Percentiles rank a stretch among this genome's conserved stretches.
phyloP scores from a whole-genome alignment of 148 eudicot species.

The Limonium bicolor region DNA sequence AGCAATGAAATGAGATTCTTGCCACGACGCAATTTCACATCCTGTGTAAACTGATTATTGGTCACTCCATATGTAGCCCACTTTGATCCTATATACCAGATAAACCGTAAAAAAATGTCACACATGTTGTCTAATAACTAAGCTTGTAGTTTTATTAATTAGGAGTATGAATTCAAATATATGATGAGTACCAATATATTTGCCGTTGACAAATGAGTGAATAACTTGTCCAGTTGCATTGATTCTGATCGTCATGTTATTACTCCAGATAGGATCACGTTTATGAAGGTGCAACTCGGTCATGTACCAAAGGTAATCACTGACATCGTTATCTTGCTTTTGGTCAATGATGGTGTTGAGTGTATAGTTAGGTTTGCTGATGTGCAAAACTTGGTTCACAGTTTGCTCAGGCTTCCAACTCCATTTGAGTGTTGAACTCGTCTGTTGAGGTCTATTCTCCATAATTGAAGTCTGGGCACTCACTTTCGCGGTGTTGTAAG shows the following conservation, averaged over 20 bases:
- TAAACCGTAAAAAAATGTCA: too few relatives aligned
- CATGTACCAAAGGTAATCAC: slow-evolving; percentile 58
- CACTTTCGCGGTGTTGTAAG: slow-evolving; percentile 67
- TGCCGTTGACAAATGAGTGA: slow-evolving; percentile 15
- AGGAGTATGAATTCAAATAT: too few relatives aligned
- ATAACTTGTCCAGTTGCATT: slow-evolving; percentile 14
- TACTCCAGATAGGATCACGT: slow-evolving; percentile 3
- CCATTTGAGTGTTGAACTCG: slow-evolving; percentile 15
- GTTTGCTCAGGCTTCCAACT: slow-evolving; percentile 17
- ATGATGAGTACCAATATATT: slow-evolving; percentile 13
- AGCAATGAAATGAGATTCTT: slow-evolving; percentile 18
- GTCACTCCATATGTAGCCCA: too few relatives aligned
- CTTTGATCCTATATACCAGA: too few relatives aligned
- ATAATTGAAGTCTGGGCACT: slow-evolving; percentile 11
- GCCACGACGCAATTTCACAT: too few relatives aligned
- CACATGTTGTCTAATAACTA: too few relatives aligned
- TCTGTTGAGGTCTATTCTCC: slow-evolving; percentile 24
- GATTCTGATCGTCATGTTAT: slow-evolving; percentile 4
- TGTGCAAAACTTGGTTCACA: slow-evolving; percentile 7
- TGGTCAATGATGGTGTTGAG: slow-evolving; percentile 39
- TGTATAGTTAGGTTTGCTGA: slow-evolving; percentile 11
- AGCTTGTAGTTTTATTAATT: too few relatives aligned
- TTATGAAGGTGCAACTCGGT: slow-evolving; percentile 27
- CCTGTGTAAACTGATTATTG: too few relatives aligned
- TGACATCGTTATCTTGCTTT: slow-evolving; percentile 40